Conservation (phyloP, 2,329 filamentous ascomycete species). For the Alternaria brassicicola region DNA sequence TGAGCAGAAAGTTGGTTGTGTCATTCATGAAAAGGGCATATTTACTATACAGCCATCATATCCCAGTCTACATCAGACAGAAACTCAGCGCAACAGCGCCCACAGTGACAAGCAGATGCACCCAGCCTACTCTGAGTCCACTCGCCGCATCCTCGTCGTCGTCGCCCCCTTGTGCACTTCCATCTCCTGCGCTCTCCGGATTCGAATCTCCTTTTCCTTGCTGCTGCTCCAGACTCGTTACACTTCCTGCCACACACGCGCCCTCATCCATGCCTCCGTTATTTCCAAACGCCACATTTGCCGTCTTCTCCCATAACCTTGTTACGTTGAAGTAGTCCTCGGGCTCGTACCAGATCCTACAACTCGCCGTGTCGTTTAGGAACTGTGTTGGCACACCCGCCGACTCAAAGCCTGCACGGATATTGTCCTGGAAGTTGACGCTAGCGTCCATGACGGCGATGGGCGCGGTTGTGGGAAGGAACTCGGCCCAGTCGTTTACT, state of each 20-base stretch:
- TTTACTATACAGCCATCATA: too few species aligned
- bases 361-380: slow-evolving; percentile 65
- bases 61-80: slow-evolving; percentile 3
- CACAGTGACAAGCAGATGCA: slow-evolving; percentile 16
- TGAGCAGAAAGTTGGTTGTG: neutral
- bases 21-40: neutral
- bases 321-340: slow-evolving; percentile 59
- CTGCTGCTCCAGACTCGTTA: slow-evolving; percentile 36
- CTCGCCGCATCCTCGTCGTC: slow-evolving; percentile 26
- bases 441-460: slow-evolving; percentile 31
- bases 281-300: slow-evolving; percentile 36
- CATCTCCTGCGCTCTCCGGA: slow-evolving; percentile 17
- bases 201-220: slow-evolving; percentile 33
- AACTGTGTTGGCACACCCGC: slow-evolving; percentile 62
- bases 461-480: slow-evolving; percentile 34
- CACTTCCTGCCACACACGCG: slow-evolving; percentile 37
- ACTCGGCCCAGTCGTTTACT: slow-evolving; percentile 24
- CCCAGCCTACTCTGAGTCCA: slow-evolving; percentile 21
- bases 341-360: slow-evolving; percentile 64
- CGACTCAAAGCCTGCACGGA: slow-evolving; percentile 38
- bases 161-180: slow-evolving; percentile 3
- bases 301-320: slow-evolving; percentile 58
- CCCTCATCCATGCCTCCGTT: slow-evolving; percentile 35
- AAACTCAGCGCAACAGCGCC: slow-evolving; percentile 12
- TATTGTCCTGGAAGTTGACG: slow-evolving; percentile 51